Conservation (phyloP, 2,329 filamentous ascomycete genomes). For the Emydomyces testavorans region DNA sequence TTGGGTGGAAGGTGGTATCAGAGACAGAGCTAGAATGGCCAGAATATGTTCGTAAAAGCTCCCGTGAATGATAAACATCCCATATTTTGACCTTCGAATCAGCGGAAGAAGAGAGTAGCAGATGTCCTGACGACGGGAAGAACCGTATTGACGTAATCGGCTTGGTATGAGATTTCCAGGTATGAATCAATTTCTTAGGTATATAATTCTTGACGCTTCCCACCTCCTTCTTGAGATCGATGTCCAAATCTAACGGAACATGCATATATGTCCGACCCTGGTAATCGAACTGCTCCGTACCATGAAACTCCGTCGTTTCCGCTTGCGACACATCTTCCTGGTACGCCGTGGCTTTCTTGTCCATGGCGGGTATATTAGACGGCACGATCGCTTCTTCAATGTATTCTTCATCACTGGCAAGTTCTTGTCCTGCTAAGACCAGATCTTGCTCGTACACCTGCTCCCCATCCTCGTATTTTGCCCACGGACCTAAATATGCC, state of each 20-base stretch:
- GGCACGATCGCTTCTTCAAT: slow-evolving; percentile 60
- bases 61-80: slow-evolving; percentile 82
- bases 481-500: slow-evolving; percentile 92
- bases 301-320: slow-evolving; percentile 83
- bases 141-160: slow-evolving; percentile 82
- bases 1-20: slow-evolving; percentile 74
- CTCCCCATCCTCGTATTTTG: slow-evolving; percentile 64
- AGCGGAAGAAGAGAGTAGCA: slow-evolving; percentile 79
- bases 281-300: slow-evolving; percentile 74
- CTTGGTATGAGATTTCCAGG: slow-evolving; percentile 76
- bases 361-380: slow-evolving; percentile 38
- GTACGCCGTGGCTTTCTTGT: slow-evolving; percentile 42
- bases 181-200: slow-evolving; percentile 85
- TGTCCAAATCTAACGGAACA: slow-evolving; percentile 76
- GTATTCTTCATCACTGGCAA: slow-evolving; percentile 69
- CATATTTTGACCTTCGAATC: slow-evolving; percentile 88
- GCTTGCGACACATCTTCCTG: slow-evolving; percentile 47
- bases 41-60: slow-evolving; percentile 79
- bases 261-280: slow-evolving; percentile 97
- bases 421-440: slow-evolving; percentile 57
- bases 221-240: slow-evolving; percentile 70
- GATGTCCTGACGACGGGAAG: slow-evolving; percentile 76
- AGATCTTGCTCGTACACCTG: slow-evolving; percentile 56
- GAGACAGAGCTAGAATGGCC: slow-evolving; percentile 85
- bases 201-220: slow-evolving; percentile 80